Percentiles rank a stretch among this genome's conserved stretches.
phyloP scores from a whole-genome alignment of 352 stramenopile species.

The Phytophthora melonis region DNA sequence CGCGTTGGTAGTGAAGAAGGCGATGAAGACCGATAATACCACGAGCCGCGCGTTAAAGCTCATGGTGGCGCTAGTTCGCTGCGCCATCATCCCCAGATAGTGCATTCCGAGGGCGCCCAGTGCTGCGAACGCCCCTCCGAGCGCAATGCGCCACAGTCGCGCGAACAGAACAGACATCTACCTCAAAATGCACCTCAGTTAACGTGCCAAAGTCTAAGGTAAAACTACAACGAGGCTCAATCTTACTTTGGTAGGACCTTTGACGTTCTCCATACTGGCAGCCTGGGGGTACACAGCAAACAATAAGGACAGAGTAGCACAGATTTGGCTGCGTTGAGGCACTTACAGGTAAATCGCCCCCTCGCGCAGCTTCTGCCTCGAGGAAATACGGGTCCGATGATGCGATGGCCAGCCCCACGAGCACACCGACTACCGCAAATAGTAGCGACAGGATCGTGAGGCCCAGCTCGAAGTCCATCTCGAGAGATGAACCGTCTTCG shows the following conservation, averaged over 20 bases:
- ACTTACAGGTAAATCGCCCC: constrained; percentile 11
- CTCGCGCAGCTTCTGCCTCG: constrained; percentile 61
- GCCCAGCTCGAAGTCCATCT: constrained; percentile 65
- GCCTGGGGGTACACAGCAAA: constrained; percentile 45
- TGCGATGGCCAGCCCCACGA: constrained; percentile 61
- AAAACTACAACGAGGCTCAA: too few relatives aligned
- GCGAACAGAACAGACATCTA: constrained; percentile 72
- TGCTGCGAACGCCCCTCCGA: constrained; percentile 59
- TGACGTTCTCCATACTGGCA: constrained; percentile 44
- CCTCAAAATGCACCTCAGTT: too few relatives aligned
- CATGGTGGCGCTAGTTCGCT: constrained; percentile 55
- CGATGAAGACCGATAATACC: constrained; percentile 57
- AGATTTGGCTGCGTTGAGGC: too few relatives aligned
- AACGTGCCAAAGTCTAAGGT: too few relatives aligned
- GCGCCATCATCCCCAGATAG: constrained; percentile 71
- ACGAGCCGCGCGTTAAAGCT: constrained; percentile 48
- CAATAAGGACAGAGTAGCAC: too few relatives aligned
- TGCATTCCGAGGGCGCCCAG: constrained; percentile 74
- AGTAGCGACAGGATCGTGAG: constrained; percentile 64
- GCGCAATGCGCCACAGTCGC: constrained; percentile 58
- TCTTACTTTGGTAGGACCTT: constrained; percentile 47
- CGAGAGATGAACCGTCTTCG: constrained; percentile 42
- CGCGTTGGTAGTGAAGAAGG: constrained; percentile 61
- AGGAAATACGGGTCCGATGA: constrained; percentile 71
- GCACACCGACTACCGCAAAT: constrained; percentile 58